Evolutionary conservation across 164 flowering plant genomes (phyloP), one percentile per base, ranked within the genome.

Genomic region (Stephania cephalantha): DNA sequence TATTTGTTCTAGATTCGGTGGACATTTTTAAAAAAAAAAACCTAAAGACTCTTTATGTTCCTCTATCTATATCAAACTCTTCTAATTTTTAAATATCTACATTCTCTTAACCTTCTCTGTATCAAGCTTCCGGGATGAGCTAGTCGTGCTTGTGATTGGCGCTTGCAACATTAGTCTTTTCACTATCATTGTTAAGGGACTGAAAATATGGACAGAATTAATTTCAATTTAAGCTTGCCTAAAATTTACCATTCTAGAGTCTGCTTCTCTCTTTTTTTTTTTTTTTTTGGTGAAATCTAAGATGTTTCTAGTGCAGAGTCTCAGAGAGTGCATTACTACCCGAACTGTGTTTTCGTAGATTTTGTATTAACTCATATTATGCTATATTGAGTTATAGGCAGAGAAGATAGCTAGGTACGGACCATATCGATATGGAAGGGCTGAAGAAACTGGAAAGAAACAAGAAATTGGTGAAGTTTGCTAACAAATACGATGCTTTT

Each of bases 401-500:
- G 85, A 82, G 74, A 84, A 87, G 74, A 85, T 87, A 4, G 42
- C 42, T 2, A 35, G 91, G 91, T 1, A 46, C 86, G 76, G 88
- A 86, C 1, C 87, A 83, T 29, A 88, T 87, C 90, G 89, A 87
- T 77, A 89, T 87, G 3, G 88, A 86, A 76, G 86, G 81, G 9
- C 80, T 88, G 77, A 88, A 87, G 83, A 88, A 87, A 80, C 72
- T 88, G 7, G 87, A 88, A 83, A 87, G 86, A 68, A 86, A 88
- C 78, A 87, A 87, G 89, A 88, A 88, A 46, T 69, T 88, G 75
- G 88, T 87, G 13, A 88, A 84, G 66, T 87, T 88, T 5, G 89
- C 91, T 4, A 88, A 88, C 78, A 85, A 86, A 71, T 85, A 83
- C 72, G 86, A 88, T 79, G 91, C 86, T 74, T 88, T 66, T 81